These are phyloP conservation scores for Gryganskiella cystojenkinii DNA, from an alignment of 192 early-diverging fungal genomes.

Conservation along the genomic window DNA sequence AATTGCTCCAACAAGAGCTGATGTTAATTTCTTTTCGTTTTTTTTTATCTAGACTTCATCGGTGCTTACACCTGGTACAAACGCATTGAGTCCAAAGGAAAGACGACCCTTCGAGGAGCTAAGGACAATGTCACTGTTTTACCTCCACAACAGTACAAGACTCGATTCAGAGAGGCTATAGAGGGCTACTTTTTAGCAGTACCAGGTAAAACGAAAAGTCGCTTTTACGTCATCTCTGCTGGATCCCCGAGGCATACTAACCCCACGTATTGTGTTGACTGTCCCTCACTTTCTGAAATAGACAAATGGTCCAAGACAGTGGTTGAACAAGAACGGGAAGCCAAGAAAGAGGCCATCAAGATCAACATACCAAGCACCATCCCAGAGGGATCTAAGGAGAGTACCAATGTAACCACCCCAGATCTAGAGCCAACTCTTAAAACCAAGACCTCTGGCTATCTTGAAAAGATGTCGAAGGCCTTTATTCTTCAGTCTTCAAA, in stretches of 20 bases:
- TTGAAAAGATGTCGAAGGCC: constrained; percentile 50
- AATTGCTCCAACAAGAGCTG: too few species aligned
- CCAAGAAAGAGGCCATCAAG: constrained; percentile 11
- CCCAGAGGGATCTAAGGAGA: constrained; percentile 32
- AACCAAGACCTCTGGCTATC: constrained; percentile 39
- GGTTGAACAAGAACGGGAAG: constrained; percentile 32
- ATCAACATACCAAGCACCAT: constrained; percentile 5
- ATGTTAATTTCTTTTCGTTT: constrained; percentile 1
- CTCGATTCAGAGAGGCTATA: constrained; percentile 91
- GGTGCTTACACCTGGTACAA: constrained; percentile 98
- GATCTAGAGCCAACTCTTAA: constrained; percentile 20
- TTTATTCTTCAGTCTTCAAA: constrained; percentile 7
- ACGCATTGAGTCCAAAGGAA: constrained; percentile 84
- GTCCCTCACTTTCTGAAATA: too few species aligned
- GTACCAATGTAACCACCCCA: background rate
- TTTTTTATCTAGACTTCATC: constrained; percentile 81
- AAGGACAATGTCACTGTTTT: constrained; percentile 91
- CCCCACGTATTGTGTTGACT: background rate
- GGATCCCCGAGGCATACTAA: too few species aligned
- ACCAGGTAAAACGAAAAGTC: constrained; percentile 67
- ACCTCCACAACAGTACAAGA: constrained; percentile 93
- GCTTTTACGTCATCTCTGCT: background rate
- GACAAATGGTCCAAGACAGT: constrained; percentile 51
- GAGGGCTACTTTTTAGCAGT: constrained; percentile 89
- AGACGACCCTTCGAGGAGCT: constrained; percentile 73